Percentiles rank a stretch among this genome's conserved stretches.
phyloP scores from a whole-genome alignment of 352 stramenopile species.

The Pythium pyrilobum region DNA sequence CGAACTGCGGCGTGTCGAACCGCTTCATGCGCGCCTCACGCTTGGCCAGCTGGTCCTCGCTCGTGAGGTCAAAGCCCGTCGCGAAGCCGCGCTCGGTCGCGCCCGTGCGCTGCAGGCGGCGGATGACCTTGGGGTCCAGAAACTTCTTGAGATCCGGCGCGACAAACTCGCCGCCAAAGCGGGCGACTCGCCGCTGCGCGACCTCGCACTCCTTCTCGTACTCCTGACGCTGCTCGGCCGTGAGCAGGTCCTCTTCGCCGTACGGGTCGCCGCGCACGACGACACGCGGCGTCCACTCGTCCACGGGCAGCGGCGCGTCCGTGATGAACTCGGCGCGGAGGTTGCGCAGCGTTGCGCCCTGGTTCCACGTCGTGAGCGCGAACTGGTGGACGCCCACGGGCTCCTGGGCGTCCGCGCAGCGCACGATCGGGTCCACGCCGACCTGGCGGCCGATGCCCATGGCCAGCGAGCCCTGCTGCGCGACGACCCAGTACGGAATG shows the following conservation, averaged over 20 bases:
- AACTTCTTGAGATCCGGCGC: constrained; percentile 70
- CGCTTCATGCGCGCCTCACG: constrained; percentile 73
- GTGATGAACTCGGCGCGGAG: constrained; percentile 38
- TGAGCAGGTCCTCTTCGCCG: constrained; percentile 52
- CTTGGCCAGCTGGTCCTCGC: constrained; percentile 54
- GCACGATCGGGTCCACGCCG: constrained; percentile 52
- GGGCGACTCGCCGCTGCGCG: constrained; percentile 43
- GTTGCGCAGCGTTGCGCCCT: constrained; percentile 37
- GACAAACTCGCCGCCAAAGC: constrained; percentile 64
- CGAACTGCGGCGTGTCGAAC: constrained; percentile 74
- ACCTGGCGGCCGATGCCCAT: constrained; percentile 46
- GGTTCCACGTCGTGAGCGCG: constrained; percentile 67
- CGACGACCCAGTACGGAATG: constrained; percentile 68
- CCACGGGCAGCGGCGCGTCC: constrained; percentile 28
- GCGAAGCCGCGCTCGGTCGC: constrained; percentile 50
- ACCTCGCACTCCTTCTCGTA: constrained; percentile 42
- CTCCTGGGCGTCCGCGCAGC: constrained; percentile 30
- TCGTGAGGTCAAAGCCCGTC: constrained; percentile 70
- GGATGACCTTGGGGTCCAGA: constrained; percentile 69
- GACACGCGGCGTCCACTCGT: constrained; percentile 31
- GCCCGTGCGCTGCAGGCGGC: constrained; percentile 68
- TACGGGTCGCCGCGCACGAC: constrained; percentile 62
- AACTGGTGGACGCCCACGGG: constrained; percentile 37
- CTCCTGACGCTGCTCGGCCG: constrained; percentile 37
- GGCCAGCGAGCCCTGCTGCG: constrained; percentile 34